Percentiles rank a stretch among this genome's conserved stretches.
Evolutionary conservation across 352 stramenopile species (phyloP).

Genomic region (Phytophthora foliorum): DNA sequence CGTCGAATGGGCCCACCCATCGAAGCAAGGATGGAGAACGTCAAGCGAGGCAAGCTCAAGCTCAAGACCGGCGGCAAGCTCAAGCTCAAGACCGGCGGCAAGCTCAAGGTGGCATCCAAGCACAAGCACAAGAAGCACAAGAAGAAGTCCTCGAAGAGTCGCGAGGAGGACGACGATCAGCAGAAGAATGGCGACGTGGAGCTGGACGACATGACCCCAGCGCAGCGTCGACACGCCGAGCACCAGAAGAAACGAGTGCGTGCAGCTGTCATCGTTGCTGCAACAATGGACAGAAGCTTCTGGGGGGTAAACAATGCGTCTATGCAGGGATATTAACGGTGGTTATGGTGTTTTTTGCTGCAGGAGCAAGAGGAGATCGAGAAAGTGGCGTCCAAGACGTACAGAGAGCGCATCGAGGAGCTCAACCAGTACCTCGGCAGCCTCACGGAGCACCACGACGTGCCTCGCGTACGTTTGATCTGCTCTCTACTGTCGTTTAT

Average conservation of each 20-base stretch:
- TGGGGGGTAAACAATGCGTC: background rate
- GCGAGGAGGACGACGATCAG: constrained; percentile 42
- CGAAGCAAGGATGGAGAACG: constrained; percentile 64
- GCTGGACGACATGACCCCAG: constrained; percentile 70
- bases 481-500: background rate
- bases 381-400: constrained; percentile 89
- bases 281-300: background rate
- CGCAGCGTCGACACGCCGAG: constrained; percentile 81
- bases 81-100: constrained; percentile 76
- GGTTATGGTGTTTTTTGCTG: background rate
- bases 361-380: constrained; percentile 90
- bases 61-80: constrained; percentile 75
- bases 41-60: constrained; percentile 88
- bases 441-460: constrained; percentile 98
- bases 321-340: background rate
- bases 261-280: constrained; percentile 4
- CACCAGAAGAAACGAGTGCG: constrained; percentile 84
- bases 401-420: constrained; percentile 95
- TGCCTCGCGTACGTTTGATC: constrained; percentile 90
- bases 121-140: constrained; percentile 71
- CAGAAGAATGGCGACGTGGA: constrained; percentile 33
- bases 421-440: constrained; percentile 97
- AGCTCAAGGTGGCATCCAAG: constrained; percentile 69
- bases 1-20: background rate
- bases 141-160: constrained; percentile 54